Evolutionary conservation across 257 asterid genomes (phyloP).

Genomic region (Sherardia arvensis): DNA sequence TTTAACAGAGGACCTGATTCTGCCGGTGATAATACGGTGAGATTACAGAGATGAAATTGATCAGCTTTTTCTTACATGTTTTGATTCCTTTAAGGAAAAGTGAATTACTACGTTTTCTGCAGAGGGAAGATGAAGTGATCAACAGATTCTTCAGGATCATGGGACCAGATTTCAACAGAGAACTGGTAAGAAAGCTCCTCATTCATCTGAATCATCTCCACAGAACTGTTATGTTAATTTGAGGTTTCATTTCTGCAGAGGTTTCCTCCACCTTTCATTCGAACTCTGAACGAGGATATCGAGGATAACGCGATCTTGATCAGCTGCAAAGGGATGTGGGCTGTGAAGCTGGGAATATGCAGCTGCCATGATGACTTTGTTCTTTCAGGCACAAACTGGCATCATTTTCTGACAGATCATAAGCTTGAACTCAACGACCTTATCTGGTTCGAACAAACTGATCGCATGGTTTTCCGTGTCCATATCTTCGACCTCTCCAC

Average conservation of each 20-base stretch:
- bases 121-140: background rate
- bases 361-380: background rate
- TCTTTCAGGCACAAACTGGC: background rate
- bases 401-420: background rate
- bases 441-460: background rate
- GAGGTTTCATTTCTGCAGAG: background rate
- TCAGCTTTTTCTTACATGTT: background rate
- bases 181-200: background rate
- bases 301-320: background rate
- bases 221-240: background rate
- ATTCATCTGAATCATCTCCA: background rate
- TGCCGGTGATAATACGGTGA: background rate
- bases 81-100: background rate
- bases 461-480: background rate
- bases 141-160: background rate
- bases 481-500: background rate
- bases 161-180: background rate
- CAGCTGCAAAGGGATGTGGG: slow-evolving; percentile 1
- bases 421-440: background rate
- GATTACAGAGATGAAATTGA: no score
- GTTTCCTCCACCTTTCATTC: background rate
- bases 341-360: background rate
- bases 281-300: background rate
- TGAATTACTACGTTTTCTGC: background rate
- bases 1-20: background rate